Base-by-base conservation (phyloP, 2,329 filamentous ascomycete species). In the Cytospora mali region DNA sequence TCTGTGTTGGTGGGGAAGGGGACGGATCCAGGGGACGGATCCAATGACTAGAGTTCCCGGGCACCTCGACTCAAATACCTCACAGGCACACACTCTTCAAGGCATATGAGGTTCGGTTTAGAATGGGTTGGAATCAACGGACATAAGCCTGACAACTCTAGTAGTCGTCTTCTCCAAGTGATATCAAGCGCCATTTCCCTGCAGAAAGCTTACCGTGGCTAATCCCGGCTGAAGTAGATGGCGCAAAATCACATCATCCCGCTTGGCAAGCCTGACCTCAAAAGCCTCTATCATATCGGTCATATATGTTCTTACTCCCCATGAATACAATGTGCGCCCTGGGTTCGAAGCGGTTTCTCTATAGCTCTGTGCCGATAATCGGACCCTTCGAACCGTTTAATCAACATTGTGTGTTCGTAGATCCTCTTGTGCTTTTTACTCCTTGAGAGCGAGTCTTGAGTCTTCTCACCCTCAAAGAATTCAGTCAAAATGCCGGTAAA, bases 401-500 rank as follows among this genome's bases (percentile, higher is more conserved):
- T n/a, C n/a, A n/a, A n/a, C n/a, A n/a, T n/a, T n/a, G n/a, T n/a
- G n/a, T n/a, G n/a, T n/a, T n/a, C n/a, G n/a, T n/a, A n/a, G n/a
- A n/a, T 39, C 9, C 31, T 3, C 6, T 6, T 9, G 16, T n/a
- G 13, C 1, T 1, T 5, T n/a, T 14, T 6, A 52, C 7, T 6
- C 29, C 21, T 18, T 11, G n/a, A n/a, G n/a, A n/a, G n/a, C n/a
- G n/a, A n/a, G n/a, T n/a, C n/a, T n/a, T n/a, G n/a, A n/a, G n/a
- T 10, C 16, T 5, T 6, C 39, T 29, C 16, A 14, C 31, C 33
- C 14, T 21, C 3, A 13, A n/a, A 6, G 18, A n/a, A n/a, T 1
- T 3, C 16, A 13, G 55, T 33, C 4, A 33, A 52, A 13, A 58
- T 62, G 50, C 55, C 67, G 7, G 58, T 65, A 21, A 69, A 66